Evolutionary conservation across 2,329 filamentous ascomycete species (phyloP).

Genomic region (Colletotrichum tropicale): DNA sequence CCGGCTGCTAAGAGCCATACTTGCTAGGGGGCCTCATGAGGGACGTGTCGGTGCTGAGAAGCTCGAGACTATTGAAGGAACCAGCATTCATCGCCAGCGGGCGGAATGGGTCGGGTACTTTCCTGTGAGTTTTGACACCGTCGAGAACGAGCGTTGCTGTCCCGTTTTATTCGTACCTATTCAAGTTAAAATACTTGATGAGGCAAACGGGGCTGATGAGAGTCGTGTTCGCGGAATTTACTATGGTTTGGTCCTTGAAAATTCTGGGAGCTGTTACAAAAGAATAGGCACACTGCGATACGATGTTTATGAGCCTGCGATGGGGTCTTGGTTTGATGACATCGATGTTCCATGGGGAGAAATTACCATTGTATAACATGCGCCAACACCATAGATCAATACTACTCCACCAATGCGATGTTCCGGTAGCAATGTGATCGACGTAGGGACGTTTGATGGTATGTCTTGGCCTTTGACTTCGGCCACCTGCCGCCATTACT

Average conservation of each 20-base stretch:
- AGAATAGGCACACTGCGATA: not conserved
- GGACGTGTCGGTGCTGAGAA: not conserved
- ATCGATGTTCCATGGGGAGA: not conserved
- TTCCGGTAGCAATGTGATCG: not conserved
- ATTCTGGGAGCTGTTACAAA: not conserved
- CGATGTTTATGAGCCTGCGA: not conserved
- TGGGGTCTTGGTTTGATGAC: not conserved
- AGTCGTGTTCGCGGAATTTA: not conserved
- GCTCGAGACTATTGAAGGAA: not conserved
- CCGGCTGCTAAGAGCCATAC: not conserved
- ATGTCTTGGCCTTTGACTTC: not conserved
- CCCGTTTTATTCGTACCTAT: not conserved
- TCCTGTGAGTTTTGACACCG: not conserved
- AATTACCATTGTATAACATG: not conserved
- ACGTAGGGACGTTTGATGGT: not conserved
- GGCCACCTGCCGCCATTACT: not conserved
- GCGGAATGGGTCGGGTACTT: not conserved
- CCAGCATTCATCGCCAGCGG: not conserved
- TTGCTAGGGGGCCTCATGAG: not conserved
- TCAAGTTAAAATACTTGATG: not conserved
- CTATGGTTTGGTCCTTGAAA: not conserved
- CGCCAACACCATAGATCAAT: not conserved
- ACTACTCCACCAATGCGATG: not conserved
- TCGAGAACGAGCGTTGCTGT: not conserved
- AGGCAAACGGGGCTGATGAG: accelerated